Base-by-base conservation (phyloP, 2,329 filamentous ascomycete species). In the Arthrinium puccinioides region DNA sequence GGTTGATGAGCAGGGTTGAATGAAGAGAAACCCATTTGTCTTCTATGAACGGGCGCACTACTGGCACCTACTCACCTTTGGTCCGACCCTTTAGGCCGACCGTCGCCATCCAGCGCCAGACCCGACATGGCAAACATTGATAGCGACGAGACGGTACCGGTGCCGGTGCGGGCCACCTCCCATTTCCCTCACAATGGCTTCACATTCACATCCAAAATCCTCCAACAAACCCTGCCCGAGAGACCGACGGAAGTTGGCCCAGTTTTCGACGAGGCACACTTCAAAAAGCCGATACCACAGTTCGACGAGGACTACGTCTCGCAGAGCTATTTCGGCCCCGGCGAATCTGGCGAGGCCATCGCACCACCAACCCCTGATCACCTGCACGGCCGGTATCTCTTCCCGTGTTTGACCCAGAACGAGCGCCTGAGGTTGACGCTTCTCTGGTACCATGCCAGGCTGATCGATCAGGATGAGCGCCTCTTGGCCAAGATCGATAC, bases 361-460 rank as follows among this genome's bases (percentile, higher is more conserved):
- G 3, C 11, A 14, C 21, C 33, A 13, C 20, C 18, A 8, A 14
- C 21, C 4, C 39, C 35, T 4, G 19, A 29, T 2, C 10, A 21
- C 19, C 21, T 21, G 6, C 19, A 25, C 4, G 19, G 34, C 14
- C 14, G 34, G 9, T 41, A 41, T 19, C 35, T 41, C 14, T 26
- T 15, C 13, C 39, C 39, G 3, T 23, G 19, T 10, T 21, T 41
- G 19, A 28, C 34, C 11, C 18, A 24, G n/a, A 41, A 41, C 24
- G 39, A 41, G 15, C 16, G 34, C 3, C 20, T 37, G 8, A 20
- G 39, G 24, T 23, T 41, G 14, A 37, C 39, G 9, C 13, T 37
- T 14, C 26, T 37, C 9, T 41, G 39, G 39, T 41, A 41, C 13
- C 31, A 41, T n/a, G 38, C 39, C 19, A 23, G 39, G 10, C 23